Evolutionary conservation across 2,329 filamentous ascomycete species (phyloP).

Genomic region (Xylariaceae sp.): DNA sequence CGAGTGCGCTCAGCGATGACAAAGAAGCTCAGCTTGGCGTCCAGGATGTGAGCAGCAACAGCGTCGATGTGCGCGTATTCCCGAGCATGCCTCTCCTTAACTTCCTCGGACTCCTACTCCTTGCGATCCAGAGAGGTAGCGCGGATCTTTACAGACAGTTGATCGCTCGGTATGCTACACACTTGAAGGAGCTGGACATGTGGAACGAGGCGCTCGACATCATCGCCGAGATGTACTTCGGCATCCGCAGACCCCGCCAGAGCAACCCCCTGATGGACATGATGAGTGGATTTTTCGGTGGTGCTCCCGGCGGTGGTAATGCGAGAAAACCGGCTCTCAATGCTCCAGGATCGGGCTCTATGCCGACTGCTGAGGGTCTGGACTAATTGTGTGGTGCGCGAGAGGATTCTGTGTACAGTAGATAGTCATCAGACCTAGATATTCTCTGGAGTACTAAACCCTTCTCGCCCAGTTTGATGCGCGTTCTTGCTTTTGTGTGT

Average conservation of each 20-base stretch:
- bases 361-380: constrained; percentile 53
- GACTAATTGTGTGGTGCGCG: constrained; percentile 40
- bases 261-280: constrained; percentile 94
- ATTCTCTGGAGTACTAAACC: constrained; percentile 9
- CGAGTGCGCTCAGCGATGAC: constrained; percentile 54
- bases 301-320: constrained; percentile 37
- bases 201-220: constrained; percentile 82
- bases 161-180: constrained; percentile 69
- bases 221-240: constrained; percentile 96
- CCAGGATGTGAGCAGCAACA: constrained; percentile 73
- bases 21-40: constrained; percentile 57
- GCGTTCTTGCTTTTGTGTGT: neutral
- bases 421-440: neutral
- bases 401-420: constrained; percentile 6
- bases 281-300: constrained; percentile 93
- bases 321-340: constrained; percentile 40
- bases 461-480: constrained; percentile 1
- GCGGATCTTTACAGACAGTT: constrained; percentile 79
- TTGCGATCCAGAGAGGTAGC: constrained; percentile 74
- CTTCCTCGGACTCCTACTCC: constrained; percentile 78
- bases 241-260: constrained; percentile 80
- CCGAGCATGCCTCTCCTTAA: constrained; percentile 91
- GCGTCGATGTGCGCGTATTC: constrained; percentile 73
- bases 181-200: constrained; percentile 68
- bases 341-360: constrained; percentile 42